Base-by-base conservation (phyloP, 495 filamentous ascomycete species). In the Podospora fimiseda region DNA sequence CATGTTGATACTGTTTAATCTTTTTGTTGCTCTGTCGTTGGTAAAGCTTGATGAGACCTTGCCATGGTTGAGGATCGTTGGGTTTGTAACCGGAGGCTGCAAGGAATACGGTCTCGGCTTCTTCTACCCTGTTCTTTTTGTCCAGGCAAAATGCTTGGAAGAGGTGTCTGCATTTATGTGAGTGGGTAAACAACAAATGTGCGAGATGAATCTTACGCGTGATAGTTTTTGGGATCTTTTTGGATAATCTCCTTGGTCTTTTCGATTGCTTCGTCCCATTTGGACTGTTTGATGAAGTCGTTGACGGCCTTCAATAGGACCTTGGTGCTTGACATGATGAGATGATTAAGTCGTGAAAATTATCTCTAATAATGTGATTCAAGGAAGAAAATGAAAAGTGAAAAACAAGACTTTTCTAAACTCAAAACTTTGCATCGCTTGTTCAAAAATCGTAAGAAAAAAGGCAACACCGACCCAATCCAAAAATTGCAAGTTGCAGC, bases 1-100 rank as follows among this genome's bases (percentile, higher is more conserved):
- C 88, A 24, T 81, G 68, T 50, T 85, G 84, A 62, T 95, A 95
- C 47, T 82, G 73, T 46, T 84, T 82, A 11, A 96, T 70, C 52
- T 85, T 88, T 22, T 74, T 74, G 20, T 70, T 63, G 3, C 80
- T 81, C 61, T 90, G 87, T 53, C 79, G 84, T 61, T 95, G 88
- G 61, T 92, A 96, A 9, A 96, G 61, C 56, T 80, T 85, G 61
- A 93, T 78, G n/a, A 97, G 72, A 5, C 93, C 93, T 70, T 93
- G 86, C 91, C 90, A 97, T 56, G 87, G 86, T 51, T 89, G 80
- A 38, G 77, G 70, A 47, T 82, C 80, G 4, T 45, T 58, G 4
- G 68, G 67, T 56, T 78, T 77, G 33, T 79, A 64, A 5, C 58
- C 52, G n/a, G 87, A 82, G 3, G 93, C 92, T 21, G 81, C 69